These are phyloP conservation scores for Hydnum rufescens DNA, from an alignment of 768 basidiomycete genomes.

Conservation along the genomic window DNA sequence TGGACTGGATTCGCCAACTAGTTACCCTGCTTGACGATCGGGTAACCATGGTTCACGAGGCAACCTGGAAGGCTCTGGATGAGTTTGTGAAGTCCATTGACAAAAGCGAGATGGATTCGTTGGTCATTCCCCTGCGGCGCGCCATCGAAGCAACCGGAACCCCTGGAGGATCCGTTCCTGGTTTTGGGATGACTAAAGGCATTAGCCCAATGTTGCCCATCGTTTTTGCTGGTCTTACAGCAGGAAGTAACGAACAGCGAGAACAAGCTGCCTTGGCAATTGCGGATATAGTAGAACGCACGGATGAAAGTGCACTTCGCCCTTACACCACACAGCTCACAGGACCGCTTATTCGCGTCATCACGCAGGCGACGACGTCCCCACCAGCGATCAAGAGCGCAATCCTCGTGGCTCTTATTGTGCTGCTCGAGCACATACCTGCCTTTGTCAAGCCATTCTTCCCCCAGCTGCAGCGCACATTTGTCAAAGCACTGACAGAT, in stretches of 20 bases:
- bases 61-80: slow-evolving; percentile 70
- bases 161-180: slow-evolving; percentile 58
- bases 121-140: slow-evolving; percentile 75
- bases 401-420: slow-evolving; percentile 67
- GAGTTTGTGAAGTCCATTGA: slow-evolving; percentile 73
- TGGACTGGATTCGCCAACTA: slow-evolving; percentile 89
- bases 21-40: slow-evolving; percentile 66
- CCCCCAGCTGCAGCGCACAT: slow-evolving; percentile 90
- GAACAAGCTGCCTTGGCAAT: slow-evolving; percentile 94
- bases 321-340: slow-evolving; percentile 91
- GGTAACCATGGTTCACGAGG: slow-evolving; percentile 32
- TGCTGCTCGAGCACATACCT: slow-evolving; percentile 73
- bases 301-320: slow-evolving; percentile 71
- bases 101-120: slow-evolving; percentile 80
- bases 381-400: slow-evolving; percentile 87
- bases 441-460: slow-evolving; percentile 92
- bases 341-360: slow-evolving; percentile 87
- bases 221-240: slow-evolving; percentile 80
- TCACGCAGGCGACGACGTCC: slow-evolving; percentile 72
- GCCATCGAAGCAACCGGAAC: slow-evolving; percentile 72
- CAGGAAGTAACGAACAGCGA: slow-evolving; percentile 83
- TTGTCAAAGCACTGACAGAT: slow-evolving; percentile 83
- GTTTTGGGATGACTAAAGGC: slow-evolving; percentile 72
- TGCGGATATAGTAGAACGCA: slow-evolving; percentile 83
- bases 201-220: slow-evolving; percentile 68